Evolutionary conservation across 139 green algal genomes (phyloP).

Genomic region (Edaphochlamys debaryana): DNA sequence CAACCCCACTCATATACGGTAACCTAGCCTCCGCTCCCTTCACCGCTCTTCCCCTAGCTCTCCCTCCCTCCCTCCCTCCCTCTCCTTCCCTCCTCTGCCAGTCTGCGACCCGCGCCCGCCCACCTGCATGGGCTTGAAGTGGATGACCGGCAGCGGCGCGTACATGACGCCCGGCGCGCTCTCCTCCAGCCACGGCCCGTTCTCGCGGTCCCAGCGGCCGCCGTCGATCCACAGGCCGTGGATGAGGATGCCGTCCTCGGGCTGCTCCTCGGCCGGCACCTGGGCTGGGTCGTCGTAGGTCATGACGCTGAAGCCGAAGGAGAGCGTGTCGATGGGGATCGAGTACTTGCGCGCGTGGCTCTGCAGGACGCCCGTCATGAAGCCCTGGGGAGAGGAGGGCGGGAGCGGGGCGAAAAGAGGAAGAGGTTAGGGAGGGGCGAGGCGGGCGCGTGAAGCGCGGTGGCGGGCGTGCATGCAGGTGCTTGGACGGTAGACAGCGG

Average conservation of each 20-base stretch:
- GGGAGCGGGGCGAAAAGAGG: too few relatives aligned
- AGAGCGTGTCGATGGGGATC: constrained; percentile 86
- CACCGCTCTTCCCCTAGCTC: too few relatives aligned
- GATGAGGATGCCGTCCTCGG: constrained; percentile 79
- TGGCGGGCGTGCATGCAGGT: too few relatives aligned
- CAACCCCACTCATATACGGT: too few relatives aligned
- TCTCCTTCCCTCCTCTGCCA: too few relatives aligned
- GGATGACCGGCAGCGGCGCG: constrained; percentile 79
- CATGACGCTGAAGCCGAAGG: constrained; percentile 76
- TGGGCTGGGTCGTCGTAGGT: constrained; percentile 16
- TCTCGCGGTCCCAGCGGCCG: constrained; percentile 64
- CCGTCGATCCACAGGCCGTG: constrained; percentile 85
- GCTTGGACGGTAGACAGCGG: not conserved
- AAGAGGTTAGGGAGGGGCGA: too few relatives aligned
- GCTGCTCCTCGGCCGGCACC: constrained; percentile 37
- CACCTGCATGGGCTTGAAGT: constrained; percentile 65
- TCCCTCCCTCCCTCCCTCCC: too few relatives aligned
- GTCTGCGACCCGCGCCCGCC: too few relatives aligned
- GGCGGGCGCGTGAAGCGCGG: constrained; percentile 68
- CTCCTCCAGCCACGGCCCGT: constrained; percentile 64
- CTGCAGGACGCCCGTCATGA: constrained; percentile 91
- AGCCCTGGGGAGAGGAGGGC: constrained; percentile 65
- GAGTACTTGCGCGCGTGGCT: constrained; percentile 85
- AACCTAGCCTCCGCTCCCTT: too few relatives aligned
- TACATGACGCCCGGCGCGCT: constrained; percentile 77